Evolutionary conservation across 139 green algal genomes (phyloP), one percentile per base, ranked within the genome.

Genomic region (Pycnococcus provasolii): DNA sequence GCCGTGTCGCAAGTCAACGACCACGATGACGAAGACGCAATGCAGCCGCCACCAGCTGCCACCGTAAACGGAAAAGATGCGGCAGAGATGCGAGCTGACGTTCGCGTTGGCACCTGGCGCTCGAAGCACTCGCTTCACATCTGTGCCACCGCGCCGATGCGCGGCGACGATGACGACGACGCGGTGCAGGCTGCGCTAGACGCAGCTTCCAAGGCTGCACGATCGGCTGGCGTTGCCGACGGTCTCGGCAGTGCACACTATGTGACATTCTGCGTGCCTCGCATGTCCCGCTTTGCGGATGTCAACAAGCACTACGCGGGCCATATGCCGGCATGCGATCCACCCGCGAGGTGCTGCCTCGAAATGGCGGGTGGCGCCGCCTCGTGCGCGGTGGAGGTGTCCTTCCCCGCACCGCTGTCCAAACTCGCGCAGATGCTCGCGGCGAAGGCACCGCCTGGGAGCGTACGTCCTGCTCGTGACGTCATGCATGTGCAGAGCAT

Each of bases 401-500:
- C 41, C 55, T 26, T 26, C 26, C 26, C 26, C 26, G 26, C 26
- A 26, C 26, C 26, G 26, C 26, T 26, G 26, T 26, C 26, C 26
- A 26, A 26, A 26, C 26, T 26, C 26, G 26, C 26, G 26, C 26
- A 26, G 26, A 26, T 26, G 26, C 26, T 26, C 26, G 26, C 26
- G 26, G 26, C 26, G 26, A 26, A 26, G 26, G 26, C 26, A 26
- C 26, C 26, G 26, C 26, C 0, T 26, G 26, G 26, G 26, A 26
- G 26, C 26, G 26, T 26, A 26, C 26, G 26, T 26, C 26, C 26
- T 26, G 26, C 26, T 26, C 26, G 26, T 26, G 26, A 26, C 26
- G 45, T 58, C 9, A 79, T 97, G 63, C 93, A 99, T 73, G 93
- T 99, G 73, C 91, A 97, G 80, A 92, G 83, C 77, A 87, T 96